Evolutionary conservation across 768 basidiomycete genomes (phyloP).

Genomic region (Lactifluus echinatus): DNA sequence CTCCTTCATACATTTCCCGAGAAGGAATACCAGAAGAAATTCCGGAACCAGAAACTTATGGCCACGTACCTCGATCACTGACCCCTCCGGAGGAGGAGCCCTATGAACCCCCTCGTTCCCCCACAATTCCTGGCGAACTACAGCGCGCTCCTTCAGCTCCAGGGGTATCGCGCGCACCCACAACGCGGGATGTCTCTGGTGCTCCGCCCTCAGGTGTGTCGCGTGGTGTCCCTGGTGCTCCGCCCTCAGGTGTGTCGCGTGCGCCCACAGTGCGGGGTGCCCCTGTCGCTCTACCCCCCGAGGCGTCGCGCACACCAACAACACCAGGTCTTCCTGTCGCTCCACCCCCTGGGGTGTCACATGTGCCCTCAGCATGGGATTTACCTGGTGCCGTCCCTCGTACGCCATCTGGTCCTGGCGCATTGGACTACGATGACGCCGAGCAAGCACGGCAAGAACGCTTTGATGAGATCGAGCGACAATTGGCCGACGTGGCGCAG

Average conservation of each 20-base stretch:
- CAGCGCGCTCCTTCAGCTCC: neutral
- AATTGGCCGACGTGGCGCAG: conserved; percentile 39
- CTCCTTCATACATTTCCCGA: neutral
- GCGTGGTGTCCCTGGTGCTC: neutral
- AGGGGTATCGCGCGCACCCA: neutral
- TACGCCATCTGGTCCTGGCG: conserved; percentile 24
- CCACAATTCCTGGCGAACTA: neutral
- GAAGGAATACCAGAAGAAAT: neutral
- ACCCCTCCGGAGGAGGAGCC: neutral
- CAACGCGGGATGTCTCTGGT: neutral
- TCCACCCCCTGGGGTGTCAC: neutral
- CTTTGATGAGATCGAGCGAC: conserved; percentile 46
- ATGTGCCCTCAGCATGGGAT: neutral
- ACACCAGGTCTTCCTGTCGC: neutral
- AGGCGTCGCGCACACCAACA: neutral
- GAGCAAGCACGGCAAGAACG: conserved; percentile 41
- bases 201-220: too few relatives aligned
- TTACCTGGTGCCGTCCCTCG: neutral
- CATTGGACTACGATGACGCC: conserved; percentile 36
- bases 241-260: neutral
- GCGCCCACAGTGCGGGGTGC: neutral
- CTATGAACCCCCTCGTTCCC: conserved; percentile 2
- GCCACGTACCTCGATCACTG: conserved; percentile 1
- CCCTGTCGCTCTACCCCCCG: neutral
- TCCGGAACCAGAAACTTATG: conserved; percentile 4